A percentile compares a stretch with the other conserved stretches of the same genome.
Evolutionary conservation across 768 basidiomycete genomes (phyloP).

Genomic region (Mycena chlorophos): DNA sequence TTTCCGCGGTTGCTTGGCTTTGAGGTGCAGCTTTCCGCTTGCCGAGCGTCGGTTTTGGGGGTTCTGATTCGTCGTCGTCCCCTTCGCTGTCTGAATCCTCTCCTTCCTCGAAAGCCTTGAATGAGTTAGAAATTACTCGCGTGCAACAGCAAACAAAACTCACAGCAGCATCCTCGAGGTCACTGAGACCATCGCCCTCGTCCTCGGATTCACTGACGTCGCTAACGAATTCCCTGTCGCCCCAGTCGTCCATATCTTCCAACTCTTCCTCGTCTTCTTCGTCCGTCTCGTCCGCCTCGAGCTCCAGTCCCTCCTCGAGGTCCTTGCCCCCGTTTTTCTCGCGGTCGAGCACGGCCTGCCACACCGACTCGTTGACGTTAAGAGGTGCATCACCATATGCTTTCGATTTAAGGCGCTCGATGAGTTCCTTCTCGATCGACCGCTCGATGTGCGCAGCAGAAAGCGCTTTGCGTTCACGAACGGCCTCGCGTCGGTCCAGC

Average conservation of each 20-base stretch:
- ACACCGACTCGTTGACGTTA: conserved; percentile 96
- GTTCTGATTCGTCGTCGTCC: conserved; percentile 28
- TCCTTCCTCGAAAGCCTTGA: conserved; percentile 30
- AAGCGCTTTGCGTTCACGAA: conserved; percentile 93
- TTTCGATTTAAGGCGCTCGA: conserved; percentile 93
- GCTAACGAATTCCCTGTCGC: conserved; percentile 72
- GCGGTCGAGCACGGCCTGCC: conserved; percentile 87
- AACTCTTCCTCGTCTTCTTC: conserved; percentile 63
- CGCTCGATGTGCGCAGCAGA: conserved; percentile 93
- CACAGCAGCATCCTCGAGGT: conserved; percentile 70
- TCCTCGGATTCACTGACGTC: conserved; percentile 72
- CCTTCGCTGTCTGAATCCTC: conserved; percentile 40
- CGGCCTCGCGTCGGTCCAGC: conserved; percentile 87
- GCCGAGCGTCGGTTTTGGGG: conserved; percentile 50
- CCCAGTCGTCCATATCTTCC: conserved; percentile 53
- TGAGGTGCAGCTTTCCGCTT: conserved; percentile 64
- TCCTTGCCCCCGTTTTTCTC: conserved; percentile 58
- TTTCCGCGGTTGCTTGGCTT: conserved; percentile 44
- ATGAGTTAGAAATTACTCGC: not conserved
- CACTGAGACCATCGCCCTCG: conserved; percentile 58
- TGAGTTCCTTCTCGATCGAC: conserved; percentile 93
- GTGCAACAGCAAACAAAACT: conserved; percentile 28
- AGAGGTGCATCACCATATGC: conserved; percentile 97
- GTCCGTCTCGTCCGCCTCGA: conserved; percentile 57
- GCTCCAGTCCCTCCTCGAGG: conserved; percentile 46